phyloP scores from a whole-genome alignment of 108 stramenopile species.

The Cyclotella sp. region DNA sequence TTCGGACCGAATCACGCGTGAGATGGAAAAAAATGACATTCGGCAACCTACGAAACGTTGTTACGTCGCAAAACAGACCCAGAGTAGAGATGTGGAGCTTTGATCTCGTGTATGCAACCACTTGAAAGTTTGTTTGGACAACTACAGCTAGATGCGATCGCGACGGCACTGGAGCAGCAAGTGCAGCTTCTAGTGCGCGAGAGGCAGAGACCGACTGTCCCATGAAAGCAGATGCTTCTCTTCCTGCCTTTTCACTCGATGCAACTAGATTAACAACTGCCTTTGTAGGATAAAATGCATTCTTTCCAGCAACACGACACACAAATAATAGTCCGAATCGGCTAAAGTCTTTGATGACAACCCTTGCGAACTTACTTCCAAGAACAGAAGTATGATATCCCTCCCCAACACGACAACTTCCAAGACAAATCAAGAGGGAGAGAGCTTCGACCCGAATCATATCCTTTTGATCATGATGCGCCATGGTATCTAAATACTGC shows the following conservation, averaged over 20 bases:
- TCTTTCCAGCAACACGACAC: slow-evolving; percentile 65
- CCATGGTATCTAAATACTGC: slow-evolving; percentile 67
- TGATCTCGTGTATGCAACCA: slow-evolving; percentile 87
- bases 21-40: slow-evolving; percentile 86
- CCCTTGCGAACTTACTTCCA: slow-evolving; percentile 57
- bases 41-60: slow-evolving; percentile 77
- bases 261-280: slow-evolving; percentile 79
- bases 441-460: slow-evolving; percentile 64
- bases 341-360: slow-evolving; percentile 75
- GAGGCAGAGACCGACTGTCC: slow-evolving; percentile 53
- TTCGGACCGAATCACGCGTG: slow-evolving; percentile 84
- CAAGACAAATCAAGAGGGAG: slow-evolving; percentile 74
- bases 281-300: slow-evolving; percentile 80
- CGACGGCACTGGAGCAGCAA: slow-evolving; percentile 71
- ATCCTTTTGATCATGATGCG: slow-evolving; percentile 51
- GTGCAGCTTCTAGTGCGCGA: slow-evolving; percentile 69
- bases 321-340: slow-evolving; percentile 80
- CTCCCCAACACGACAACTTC: slow-evolving; percentile 74
- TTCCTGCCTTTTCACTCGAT: slow-evolving; percentile 41
- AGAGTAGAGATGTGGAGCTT: slow-evolving; percentile 87
- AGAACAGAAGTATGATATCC: slow-evolving; percentile 67
- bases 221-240: slow-evolving; percentile 8
- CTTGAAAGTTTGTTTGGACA: slow-evolving; percentile 92
- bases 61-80: slow-evolving; percentile 86
- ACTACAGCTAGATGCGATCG: slow-evolving; percentile 84